Evolutionary conservation across 2,329 filamentous ascomycete species (phyloP).

Genomic region (Cercospora citrullina): DNA sequence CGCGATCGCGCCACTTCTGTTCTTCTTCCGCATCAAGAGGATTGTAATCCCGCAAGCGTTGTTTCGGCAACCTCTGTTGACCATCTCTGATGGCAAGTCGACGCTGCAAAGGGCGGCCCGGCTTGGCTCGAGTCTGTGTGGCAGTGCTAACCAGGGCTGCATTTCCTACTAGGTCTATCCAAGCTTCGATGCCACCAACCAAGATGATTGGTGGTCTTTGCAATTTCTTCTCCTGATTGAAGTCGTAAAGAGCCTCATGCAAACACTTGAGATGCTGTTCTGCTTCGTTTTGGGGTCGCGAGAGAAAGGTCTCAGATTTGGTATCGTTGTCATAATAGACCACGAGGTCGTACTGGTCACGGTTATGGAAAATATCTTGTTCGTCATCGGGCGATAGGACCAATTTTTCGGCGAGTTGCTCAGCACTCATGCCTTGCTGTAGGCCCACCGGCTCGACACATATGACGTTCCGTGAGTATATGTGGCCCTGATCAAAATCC

Average conservation of each 20-base stretch:
- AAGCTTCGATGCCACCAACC: slow-evolving; percentile 79
- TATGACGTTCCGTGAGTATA: slow-evolving; percentile 78
- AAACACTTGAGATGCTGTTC: slow-evolving; percentile 66
- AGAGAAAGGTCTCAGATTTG: slow-evolving; percentile 59
- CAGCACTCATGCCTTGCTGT: slow-evolving; percentile 65
- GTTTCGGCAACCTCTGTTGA: slow-evolving; percentile 56
- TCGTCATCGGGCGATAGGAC: slow-evolving; percentile 74
- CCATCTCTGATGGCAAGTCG: slow-evolving; percentile 50
- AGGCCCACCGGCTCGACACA: slow-evolving; percentile 84
- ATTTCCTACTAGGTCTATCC: slow-evolving; percentile 77
- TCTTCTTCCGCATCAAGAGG: slow-evolving; percentile 81
- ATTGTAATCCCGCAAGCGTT: slow-evolving; percentile 61
- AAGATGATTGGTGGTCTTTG: slow-evolving; percentile 74
- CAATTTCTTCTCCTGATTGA: slow-evolving; percentile 76
- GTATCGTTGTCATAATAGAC: slow-evolving; percentile 83
- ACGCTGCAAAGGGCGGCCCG: slow-evolving; percentile 53
- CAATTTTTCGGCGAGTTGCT: slow-evolving; percentile 66
- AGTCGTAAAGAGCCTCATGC: slow-evolving; percentile 76
- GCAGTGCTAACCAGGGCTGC: slow-evolving; percentile 61
- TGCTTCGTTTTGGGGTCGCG: slow-evolving; percentile 44
- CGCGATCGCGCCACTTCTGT: slow-evolving; percentile 73
- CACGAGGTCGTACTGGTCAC: slow-evolving; percentile 77
- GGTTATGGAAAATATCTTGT: slow-evolving; percentile 68
- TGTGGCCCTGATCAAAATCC: slow-evolving; percentile 84
- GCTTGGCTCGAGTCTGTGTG: slow-evolving; percentile 53